Evolutionary conservation across 2,329 filamentous ascomycete genomes (phyloP), one percentile per base, ranked within the genome.

Genomic region (Chaetomiaceae sp.): DNA sequence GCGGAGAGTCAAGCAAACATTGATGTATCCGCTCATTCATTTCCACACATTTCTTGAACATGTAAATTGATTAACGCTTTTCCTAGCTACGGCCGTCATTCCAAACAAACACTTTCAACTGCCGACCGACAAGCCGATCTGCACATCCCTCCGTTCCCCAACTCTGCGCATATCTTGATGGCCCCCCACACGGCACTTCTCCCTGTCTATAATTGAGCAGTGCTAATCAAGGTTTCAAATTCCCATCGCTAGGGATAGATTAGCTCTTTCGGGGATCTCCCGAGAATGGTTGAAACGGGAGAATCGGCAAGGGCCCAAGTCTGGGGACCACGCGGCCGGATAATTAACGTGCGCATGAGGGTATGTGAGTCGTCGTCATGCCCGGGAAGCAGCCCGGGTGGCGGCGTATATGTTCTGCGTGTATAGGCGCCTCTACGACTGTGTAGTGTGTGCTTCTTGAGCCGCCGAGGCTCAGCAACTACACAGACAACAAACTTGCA

Each of bases 331-430:
- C 36, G 21, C 18, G 25, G 49, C 36, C 33, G 25, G 41, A 3
- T 45, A 38, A 37, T 51, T 40, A 45, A 38, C 48, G 13, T 44
- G 16, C 21, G 23, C 40, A 44, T 9, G 25, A 5, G 5, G 25
- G 25, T 36, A 44, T 50, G 32, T 30, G 30, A 27, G 20, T 36
- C 36, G 27, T 48, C 36, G 46, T 48, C 46, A 48, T 48, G 46
- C 16, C 16, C 33, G 23, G 4, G 34, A 16, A 32, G 23, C 0
- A 8, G 7, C 46, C 46, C 25, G 36, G 18, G 27, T 16, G 13
- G 25, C 23, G 21, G 44, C 25, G 45, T n/a, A n/a, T 41, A 41
- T 36, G n/a, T 29, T 21, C 9, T 8, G n/a, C 11, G 13, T 5
- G 11, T 20, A 21, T 32, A n/a, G 25, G 5, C 30, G 21, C 29